Evolutionary conservation across 805 yeast genomes (phyloP).

Genomic region (Dipodascus albidus): DNA sequence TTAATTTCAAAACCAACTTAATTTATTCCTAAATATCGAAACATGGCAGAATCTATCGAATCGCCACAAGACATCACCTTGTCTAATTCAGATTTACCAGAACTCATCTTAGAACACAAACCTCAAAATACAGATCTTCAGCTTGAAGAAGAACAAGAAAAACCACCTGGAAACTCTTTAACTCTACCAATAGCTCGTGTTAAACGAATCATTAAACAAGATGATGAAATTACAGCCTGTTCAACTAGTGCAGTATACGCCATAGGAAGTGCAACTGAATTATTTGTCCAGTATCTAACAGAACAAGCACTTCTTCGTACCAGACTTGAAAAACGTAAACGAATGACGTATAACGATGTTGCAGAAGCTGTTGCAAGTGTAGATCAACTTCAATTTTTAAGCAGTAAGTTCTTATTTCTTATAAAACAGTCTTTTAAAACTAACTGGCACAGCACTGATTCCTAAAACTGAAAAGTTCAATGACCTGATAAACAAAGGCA

Average conservation of each 20-base stretch:
- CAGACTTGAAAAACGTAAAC: constrained; percentile 53
- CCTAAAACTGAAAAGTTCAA: background rate
- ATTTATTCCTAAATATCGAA: too few species aligned
- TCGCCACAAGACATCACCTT: background rate
- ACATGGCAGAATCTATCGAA: background rate
- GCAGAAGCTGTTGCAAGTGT: constrained; percentile 48
- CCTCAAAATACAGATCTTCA: background rate
- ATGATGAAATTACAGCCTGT: constrained; percentile 58
- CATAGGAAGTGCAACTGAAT: constrained; percentile 66
- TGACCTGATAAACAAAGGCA: background rate
- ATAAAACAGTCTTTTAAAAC: background rate
- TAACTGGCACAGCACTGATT: background rate
- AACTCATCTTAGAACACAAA: background rate
- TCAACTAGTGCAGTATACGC: constrained; percentile 65
- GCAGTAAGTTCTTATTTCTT: background rate
- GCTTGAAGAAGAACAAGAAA: background rate
- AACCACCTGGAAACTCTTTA: background rate
- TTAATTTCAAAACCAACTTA: too few species aligned
- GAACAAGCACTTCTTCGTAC: constrained; percentile 62
- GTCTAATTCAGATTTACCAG: background rate
- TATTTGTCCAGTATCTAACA: constrained; percentile 56
- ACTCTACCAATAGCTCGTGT: constrained; percentile 54
- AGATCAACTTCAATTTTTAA: constrained; percentile 50
- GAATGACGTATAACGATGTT: constrained; percentile 59
- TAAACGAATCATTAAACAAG: constrained; percentile 61